Percentiles rank a stretch among this genome's conserved stretches.
These are phyloP conservation scores for Apiotrichum domesticum DNA, from an alignment of 1,284 basidiomycete species.

Conservation along the genomic window DNA sequence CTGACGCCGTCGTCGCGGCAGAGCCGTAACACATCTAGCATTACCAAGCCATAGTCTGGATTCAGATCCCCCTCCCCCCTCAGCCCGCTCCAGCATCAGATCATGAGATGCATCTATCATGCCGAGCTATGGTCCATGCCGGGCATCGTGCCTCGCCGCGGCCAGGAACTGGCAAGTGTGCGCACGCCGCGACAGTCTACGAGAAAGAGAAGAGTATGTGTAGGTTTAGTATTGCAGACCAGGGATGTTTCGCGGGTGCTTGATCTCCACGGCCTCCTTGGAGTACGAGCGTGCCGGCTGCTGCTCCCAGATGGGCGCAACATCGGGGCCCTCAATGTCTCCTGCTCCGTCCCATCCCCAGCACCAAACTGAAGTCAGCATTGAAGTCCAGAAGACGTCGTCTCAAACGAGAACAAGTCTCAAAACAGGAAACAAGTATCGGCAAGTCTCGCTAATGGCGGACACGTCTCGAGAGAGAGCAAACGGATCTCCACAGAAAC, in stretches of 20 bases:
- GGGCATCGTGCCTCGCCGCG: background rate
- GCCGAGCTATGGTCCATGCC: background rate
- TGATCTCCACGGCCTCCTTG: constrained; percentile 60
- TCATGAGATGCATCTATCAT: constrained; percentile 15
- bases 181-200: background rate
- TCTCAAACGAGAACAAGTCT: no score
- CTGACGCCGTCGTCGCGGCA: background rate
- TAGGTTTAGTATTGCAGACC: constrained; percentile 1
- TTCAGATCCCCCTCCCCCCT: no score
- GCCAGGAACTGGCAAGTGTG: background rate
- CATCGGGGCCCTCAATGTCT: constrained; percentile 83
- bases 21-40: no score
- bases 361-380: constrained; percentile 69
- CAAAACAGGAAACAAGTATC: no score
- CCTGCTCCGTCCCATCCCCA: constrained; percentile 99
- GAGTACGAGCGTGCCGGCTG: constrained; percentile 64
- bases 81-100: background rate
- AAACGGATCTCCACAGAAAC: no score
- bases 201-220: no score
- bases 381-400: background rate
- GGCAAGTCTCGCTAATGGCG: no score
- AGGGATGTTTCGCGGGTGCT: constrained; percentile 59
- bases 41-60: no score
- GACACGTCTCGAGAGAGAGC: no score
- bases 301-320: constrained; percentile 89